phyloP scores from a whole-genome alignment of 1,139 yeast species.

The Debaryomyces psychrophilus region DNA sequence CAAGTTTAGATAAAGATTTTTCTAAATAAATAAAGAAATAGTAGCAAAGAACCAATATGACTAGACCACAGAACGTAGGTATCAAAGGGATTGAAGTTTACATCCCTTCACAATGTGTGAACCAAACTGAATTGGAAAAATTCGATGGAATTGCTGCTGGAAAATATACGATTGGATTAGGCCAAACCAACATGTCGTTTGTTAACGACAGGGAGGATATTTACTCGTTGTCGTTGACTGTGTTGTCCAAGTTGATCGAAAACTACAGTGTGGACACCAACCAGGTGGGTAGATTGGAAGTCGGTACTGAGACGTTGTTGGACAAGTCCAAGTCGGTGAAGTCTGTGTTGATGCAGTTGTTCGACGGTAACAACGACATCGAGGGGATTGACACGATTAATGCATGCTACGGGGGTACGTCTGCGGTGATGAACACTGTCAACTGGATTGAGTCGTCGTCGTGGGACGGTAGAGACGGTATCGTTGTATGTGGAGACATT shows the following conservation, averaged over 20 bases:
- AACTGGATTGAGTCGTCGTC: slow-evolving; percentile 96
- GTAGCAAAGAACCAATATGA: slow-evolving; percentile 12
- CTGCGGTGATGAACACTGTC: slow-evolving; percentile 88
- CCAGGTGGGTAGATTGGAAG: slow-evolving; percentile 92
- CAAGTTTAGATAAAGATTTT: not conserved
- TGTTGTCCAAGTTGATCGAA: slow-evolving; percentile 69
- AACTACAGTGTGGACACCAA: slow-evolving; percentile 82
- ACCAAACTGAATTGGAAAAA: slow-evolving; percentile 85
- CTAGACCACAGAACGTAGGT: slow-evolving; percentile 68
- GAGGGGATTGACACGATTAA: slow-evolving; percentile 97
- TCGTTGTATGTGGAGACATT: slow-evolving; percentile 96
- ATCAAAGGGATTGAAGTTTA: slow-evolving; percentile 94
- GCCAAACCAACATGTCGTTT: slow-evolving; percentile 97
- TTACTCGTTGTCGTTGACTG: slow-evolving; percentile 89
- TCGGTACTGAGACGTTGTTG: slow-evolving; percentile 95
- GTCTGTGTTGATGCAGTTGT: slow-evolving; percentile 92
- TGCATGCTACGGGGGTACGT: slow-evolving; percentile 99
- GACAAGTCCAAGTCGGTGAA: slow-evolving; percentile 98
- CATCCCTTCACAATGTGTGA: slow-evolving; percentile 81
- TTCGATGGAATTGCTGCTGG: slow-evolving; percentile 89
- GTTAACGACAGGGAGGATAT: slow-evolving; percentile 98
- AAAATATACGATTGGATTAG: slow-evolving; percentile 96
- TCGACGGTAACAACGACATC: slow-evolving; percentile 84
- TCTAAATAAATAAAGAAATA: slow-evolving; percentile 1
- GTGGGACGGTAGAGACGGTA: slow-evolving; percentile 99